A percentile compares a stretch with the other conserved stretches of the same genome.
Evolutionary conservation across 805 yeast species (phyloP).

Genomic region (Blastobotrys attinorum): DNA sequence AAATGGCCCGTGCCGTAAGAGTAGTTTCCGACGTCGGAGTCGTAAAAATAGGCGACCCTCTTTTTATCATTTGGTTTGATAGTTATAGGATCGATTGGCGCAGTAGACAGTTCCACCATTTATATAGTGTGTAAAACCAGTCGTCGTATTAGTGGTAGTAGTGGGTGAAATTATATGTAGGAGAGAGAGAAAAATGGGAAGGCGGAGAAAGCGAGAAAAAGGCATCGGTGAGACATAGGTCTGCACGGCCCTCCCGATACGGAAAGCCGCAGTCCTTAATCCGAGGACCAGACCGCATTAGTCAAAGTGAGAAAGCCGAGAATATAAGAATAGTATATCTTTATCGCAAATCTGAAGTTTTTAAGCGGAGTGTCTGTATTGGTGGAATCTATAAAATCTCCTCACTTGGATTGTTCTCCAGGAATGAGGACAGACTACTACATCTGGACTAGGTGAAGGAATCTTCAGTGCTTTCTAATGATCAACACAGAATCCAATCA

Average conservation of each 20-base stretch:
- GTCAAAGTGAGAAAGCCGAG: neutral
- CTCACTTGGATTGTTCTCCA: conserved; percentile 89
- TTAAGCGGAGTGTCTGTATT: conserved; percentile 27
- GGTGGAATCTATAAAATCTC: conserved; percentile 80
- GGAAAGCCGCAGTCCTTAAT: no score
- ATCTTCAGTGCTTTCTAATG: conserved; percentile 73
- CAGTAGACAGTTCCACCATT: conserved; percentile 1
- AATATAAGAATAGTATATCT: neutral
- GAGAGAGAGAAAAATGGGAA: neutral
- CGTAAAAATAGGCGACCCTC: conserved; percentile 25
- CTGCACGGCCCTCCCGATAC: no score
- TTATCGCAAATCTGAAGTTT: neutral
- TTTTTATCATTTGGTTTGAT: conserved; percentile 48
- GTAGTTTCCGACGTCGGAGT: conserved; percentile 91
- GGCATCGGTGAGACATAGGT: neutral
- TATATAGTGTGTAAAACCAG: neutral
- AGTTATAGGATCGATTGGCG: conserved; percentile 56
- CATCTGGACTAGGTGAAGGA: conserved; percentile 50
- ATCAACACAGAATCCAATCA: conserved; percentile 70
- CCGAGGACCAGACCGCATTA: no score
- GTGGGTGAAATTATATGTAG: no score
- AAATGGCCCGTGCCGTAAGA: conserved; percentile 99
- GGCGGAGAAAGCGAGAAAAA: neutral
- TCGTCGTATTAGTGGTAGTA: neutral
- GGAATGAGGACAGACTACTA: conserved; percentile 72